Base-by-base conservation (phyloP, 2,329 filamentous ascomycete genomes). In the Epichloe coenophiala region DNA sequence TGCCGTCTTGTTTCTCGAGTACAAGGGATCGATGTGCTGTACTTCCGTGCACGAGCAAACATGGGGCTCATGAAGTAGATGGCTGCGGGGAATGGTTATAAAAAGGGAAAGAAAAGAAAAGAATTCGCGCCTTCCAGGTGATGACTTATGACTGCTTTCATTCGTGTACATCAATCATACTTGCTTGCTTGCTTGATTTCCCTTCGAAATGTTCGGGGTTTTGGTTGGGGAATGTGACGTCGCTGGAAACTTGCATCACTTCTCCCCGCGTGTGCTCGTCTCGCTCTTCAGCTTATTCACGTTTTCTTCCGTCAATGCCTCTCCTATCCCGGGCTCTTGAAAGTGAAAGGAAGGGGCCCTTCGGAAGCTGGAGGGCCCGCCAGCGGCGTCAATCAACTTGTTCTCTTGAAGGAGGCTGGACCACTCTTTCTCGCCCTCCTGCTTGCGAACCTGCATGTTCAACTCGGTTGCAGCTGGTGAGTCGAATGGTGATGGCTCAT, bases 301-400 rank as follows among this genome's bases (percentile, higher is more conserved):
- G 55, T 79, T 79, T 58, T 75, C 75, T 54, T 76, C 71, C 1
- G 76, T 79, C 54, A 79, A 57, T 5, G 69, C 69, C 50, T 76
- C 71, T 3, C 69, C 68, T 7, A 58, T 51, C 11, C 64, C 59
- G 27, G 59, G 53, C 39, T 65, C 68, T 9, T 69, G 62, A 31
- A 65, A 65, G 9, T 69, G 62, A 31, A 65, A 65, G 7, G 64
- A 65, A 5, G 49, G 23, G 33, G 60, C 65, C 15, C 58, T 60
- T n/a, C 64, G 56, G 43, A 63, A 62, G 27, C 55, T 60, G 5
- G 63, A 56, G 23, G 65, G 61, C 5, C 66, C 66, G 4, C 71
- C 71, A 0, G 71, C 71, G 2, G 71, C 71, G 44, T 69, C 71
- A 48, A 74, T 69, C 43, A 74, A 58, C 56, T 74, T 74, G 39